phyloP scores from a whole-genome alignment of 345 rosid genomes.

The Dipteronia dyeriana region DNA sequence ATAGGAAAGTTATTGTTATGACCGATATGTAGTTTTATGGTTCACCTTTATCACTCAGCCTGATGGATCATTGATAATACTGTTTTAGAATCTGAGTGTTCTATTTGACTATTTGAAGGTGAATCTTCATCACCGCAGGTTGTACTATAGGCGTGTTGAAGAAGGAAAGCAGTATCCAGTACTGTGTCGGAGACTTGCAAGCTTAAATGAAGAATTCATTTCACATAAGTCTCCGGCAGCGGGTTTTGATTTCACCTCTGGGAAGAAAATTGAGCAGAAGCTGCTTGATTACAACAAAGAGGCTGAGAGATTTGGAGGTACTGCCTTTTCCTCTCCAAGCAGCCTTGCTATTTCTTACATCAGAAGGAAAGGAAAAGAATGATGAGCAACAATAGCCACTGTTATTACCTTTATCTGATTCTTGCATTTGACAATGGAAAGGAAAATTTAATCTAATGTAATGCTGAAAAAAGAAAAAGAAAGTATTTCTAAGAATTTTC shows the following conservation, averaged over 20 bases:
- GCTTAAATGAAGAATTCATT: constrained; percentile 83
- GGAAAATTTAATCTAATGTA: too few relatives aligned
- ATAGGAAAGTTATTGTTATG: background rate
- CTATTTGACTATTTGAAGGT: constrained; percentile 15
- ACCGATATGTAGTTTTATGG: background rate
- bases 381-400: background rate
- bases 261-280: constrained; percentile 92
- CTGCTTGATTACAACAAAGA: constrained; percentile 90
- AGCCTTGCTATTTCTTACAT: too few relatives aligned
- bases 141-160: constrained; percentile 87
- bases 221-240: constrained; percentile 69
- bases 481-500: background rate
- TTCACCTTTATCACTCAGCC: background rate
- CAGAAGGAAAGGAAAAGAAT: background rate
- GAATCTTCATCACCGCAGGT: constrained; percentile 44
- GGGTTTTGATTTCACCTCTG: constrained; percentile 87
- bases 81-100: constrained; percentile 1
- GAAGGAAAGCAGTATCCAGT: constrained; percentile 91
- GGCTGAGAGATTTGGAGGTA: constrained; percentile 98
- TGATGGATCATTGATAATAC: background rate
- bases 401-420: background rate
- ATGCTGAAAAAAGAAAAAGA: background rate
- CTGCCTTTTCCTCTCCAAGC: constrained; percentile 12
- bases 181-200: constrained; percentile 71
- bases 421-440: background rate